Conservation (phyloP, 208 protist genomes). For the Novymonas esmeraldas region DNA sequence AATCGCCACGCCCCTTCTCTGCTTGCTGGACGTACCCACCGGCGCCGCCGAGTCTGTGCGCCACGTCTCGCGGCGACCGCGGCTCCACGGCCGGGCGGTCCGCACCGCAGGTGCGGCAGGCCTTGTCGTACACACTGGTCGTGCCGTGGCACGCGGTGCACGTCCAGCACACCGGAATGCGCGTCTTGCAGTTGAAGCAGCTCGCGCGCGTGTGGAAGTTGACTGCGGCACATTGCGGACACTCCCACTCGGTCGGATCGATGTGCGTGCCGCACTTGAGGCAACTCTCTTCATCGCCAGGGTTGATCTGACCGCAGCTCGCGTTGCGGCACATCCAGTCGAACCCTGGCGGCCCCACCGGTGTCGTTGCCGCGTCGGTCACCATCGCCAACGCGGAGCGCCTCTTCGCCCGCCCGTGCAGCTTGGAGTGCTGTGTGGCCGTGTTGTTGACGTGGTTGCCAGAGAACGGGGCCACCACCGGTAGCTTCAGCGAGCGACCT, state of each 20-base stretch:
- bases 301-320: constrained; percentile 69
- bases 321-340: constrained; percentile 88
- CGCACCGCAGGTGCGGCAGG: constrained; percentile 58
- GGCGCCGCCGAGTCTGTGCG: neutral
- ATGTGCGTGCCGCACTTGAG: constrained; percentile 65
- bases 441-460: neutral
- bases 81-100: constrained; percentile 54
- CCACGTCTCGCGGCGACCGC: constrained; percentile 39
- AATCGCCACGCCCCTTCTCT: constrained; percentile 43
- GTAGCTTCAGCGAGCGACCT: constrained; percentile 7
- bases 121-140: constrained; percentile 83
- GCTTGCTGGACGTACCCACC: constrained; percentile 8
- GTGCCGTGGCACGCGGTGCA: constrained; percentile 52
- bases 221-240: constrained; percentile 72
- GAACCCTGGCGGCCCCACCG: constrained; percentile 69
- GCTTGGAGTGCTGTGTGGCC: constrained; percentile 20
- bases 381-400: neutral
- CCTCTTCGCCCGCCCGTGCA: constrained; percentile 3
- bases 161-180: constrained; percentile 79
- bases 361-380: constrained; percentile 9
- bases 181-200: constrained; percentile 74
- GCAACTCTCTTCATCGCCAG: constrained; percentile 81
- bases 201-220: constrained; percentile 76
- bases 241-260: constrained; percentile 78
- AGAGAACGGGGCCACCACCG: constrained; percentile 19